phyloP scores from a whole-genome alignment of 768 basidiomycete species.

The Tulasnella sp. region DNA sequence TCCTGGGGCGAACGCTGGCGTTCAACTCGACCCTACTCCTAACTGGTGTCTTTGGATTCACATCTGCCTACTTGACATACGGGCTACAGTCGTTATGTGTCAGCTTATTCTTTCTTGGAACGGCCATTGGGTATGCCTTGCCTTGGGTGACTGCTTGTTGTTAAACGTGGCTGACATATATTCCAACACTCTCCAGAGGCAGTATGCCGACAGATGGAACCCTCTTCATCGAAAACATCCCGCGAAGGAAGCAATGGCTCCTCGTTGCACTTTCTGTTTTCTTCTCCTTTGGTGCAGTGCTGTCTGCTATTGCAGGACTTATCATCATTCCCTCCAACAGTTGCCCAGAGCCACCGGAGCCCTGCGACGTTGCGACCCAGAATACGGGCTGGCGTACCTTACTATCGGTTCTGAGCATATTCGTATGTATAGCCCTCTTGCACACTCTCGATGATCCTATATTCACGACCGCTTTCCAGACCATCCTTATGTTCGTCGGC shows the following conservation, averaged over 20 bases:
- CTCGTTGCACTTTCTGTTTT: conserved; percentile 92
- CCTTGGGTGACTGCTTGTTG: neutral
- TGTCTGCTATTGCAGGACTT: conserved; percentile 76
- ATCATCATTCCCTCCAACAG: conserved; percentile 64
- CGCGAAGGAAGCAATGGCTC: conserved; percentile 84
- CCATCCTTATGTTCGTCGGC: conserved; percentile 77
- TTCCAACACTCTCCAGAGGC: conserved; percentile 49
- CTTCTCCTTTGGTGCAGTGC: conserved; percentile 88
- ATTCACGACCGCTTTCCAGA: conserved; percentile 49
- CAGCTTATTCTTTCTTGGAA: conserved; percentile 82
- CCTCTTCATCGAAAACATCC: conserved; percentile 87
- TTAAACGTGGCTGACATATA: neutral
- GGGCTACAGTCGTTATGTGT: conserved; percentile 69
- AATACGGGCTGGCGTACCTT: conserved; percentile 94
- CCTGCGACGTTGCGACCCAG: conserved; percentile 62
- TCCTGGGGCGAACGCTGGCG: conserved; percentile 80
- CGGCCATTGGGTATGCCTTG: conserved; percentile 78
- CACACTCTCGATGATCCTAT: neutral
- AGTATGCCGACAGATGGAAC: conserved; percentile 98
- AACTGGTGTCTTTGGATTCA: conserved; percentile 81
- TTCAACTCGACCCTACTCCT: conserved; percentile 92
- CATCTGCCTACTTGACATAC: conserved; percentile 62
- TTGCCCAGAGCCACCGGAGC: conserved; percentile 36
- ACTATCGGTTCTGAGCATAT: conserved; percentile 66
- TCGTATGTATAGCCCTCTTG: conserved; percentile 54